Evolutionary conservation across 2,329 filamentous ascomycete species (phyloP), one percentile per base, ranked within the genome.

Genomic region (Calonectria honghensis): DNA sequence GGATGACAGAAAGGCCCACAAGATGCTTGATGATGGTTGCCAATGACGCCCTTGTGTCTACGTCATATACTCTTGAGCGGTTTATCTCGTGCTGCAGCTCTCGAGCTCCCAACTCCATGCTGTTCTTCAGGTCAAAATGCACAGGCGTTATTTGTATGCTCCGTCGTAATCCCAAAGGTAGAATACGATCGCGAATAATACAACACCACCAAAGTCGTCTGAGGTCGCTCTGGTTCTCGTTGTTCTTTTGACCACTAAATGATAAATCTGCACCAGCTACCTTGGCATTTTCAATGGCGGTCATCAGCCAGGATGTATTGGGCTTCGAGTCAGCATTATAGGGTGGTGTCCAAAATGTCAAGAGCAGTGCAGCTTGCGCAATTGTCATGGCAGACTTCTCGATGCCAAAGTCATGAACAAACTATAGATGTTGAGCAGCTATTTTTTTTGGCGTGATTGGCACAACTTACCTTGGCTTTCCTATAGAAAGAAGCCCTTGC

Each of bases 401-500:
- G 2, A 59, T 41, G 13, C 11, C 37, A 51, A 69, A 69, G 14
- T 61, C 52, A 14, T 69, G 61, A 29, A 69, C 10, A 20, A 69
- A 52, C 67, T 69, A 27, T 13, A 4, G 5, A 7, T 24, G 11
- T 61, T 45, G 24, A 59, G 20, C 32, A 59, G 14, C 5, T 31
- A n/a, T n/a, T 20, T 4, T 20, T 14, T 18, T 24, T 29, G 16
- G 6, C 5, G 11, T 39, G 16, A 16, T 18, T n/a, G 3, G n/a
- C 4, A 11, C 9, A 27, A 6, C 20, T 27, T 24, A 69, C 67
- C 39, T 69, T 69, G 6, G 67, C 67, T n/a, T 63, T 69, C 39
- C 67, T 14, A 27, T 69, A 69, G 37, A 61, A 69, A 0, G 67
- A 69, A 10, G 67, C 67, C 16, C 67, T 69, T 16, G 67, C 79